phyloP scores from a whole-genome alignment of 2,329 filamentous ascomycete species.

The Fusarium oligoseptatum region DNA sequence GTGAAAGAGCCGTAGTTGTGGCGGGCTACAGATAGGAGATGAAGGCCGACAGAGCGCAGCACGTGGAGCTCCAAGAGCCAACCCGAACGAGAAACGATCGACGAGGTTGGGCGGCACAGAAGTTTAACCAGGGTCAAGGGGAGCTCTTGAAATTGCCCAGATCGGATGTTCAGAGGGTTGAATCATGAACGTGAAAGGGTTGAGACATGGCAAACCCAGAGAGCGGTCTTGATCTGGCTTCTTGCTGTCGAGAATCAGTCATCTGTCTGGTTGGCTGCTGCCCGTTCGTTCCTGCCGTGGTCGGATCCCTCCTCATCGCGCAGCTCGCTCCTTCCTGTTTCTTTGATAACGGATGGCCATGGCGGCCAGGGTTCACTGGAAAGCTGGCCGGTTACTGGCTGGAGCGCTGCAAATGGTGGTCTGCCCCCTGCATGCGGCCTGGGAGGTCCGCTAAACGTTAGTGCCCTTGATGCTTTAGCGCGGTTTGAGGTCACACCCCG shows the following conservation, averaged over 20 bases:
- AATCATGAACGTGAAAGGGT: not conserved
- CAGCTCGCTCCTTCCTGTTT: constrained; percentile 38
- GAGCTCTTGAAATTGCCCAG: constrained; percentile 1
- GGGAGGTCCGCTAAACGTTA: constrained; percentile 44
- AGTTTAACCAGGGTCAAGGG: not conserved
- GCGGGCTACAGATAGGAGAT: constrained; percentile 43
- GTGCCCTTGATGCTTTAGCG: constrained; percentile 36
- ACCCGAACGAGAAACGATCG: constrained; percentile 45
- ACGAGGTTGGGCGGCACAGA: constrained; percentile 25
- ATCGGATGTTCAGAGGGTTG: not conserved
- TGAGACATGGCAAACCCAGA: not conserved
- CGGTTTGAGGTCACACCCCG: constrained; percentile 36
- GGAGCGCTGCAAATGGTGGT: constrained; percentile 21
- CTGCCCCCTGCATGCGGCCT: constrained; percentile 46
- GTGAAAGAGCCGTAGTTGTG: constrained; percentile 38
- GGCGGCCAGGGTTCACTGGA: constrained; percentile 21
- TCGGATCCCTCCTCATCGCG: constrained; percentile 2
- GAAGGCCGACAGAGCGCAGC: constrained; percentile 28
- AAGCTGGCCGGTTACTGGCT: constrained; percentile 23
- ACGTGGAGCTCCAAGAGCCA: constrained; percentile 44
- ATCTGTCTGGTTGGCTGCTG: constrained; percentile 25
- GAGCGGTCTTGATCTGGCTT: not conserved
- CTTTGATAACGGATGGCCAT: constrained; percentile 31
- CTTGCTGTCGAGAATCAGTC: constrained; percentile 18
- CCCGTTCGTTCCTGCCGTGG: constrained; percentile 9